phyloP scores from a whole-genome alignment of 192 early-diverging fungal genomes.

The Umbelopsis vinacea region DNA sequence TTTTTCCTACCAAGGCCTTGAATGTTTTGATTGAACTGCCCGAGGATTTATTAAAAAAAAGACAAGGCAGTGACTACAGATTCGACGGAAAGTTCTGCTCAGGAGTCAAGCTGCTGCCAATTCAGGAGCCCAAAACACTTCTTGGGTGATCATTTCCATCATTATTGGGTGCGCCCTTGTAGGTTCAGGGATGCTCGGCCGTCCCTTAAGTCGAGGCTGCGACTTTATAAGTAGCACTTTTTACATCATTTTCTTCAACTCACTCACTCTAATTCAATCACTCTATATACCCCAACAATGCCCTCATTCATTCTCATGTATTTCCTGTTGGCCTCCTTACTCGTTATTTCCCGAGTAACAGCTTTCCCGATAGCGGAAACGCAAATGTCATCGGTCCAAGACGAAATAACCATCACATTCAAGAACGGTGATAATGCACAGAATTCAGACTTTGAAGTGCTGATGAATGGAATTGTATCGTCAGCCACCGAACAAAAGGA shows the following conservation, averaged over 20 bases:
- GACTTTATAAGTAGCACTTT: background rate
- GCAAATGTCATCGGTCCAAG: background rate
- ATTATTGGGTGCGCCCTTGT: background rate
- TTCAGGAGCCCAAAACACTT: slow-evolving; percentile 13
- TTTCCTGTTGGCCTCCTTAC: background rate
- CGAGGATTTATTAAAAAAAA: background rate
- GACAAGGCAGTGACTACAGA: background rate
- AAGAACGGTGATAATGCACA: background rate
- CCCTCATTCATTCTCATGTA: background rate
- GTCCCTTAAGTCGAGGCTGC: background rate
- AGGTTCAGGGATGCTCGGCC: background rate
- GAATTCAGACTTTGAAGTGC: background rate
- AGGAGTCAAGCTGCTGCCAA: background rate
- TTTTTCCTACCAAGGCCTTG: too few species aligned
- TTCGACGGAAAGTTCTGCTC: background rate
- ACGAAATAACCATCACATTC: background rate
- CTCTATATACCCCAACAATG: background rate
- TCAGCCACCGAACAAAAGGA: background rate
- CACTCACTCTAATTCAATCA: background rate
- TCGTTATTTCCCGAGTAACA: background rate
- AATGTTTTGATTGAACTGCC: too few species aligned
- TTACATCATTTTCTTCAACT: background rate
- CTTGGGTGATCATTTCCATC: slow-evolving; percentile 18
- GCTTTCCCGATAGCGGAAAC: background rate
- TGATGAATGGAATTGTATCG: background rate